Evolutionary conservation across 345 rosid species (phyloP).

Genomic region (Populus tremula): DNA sequence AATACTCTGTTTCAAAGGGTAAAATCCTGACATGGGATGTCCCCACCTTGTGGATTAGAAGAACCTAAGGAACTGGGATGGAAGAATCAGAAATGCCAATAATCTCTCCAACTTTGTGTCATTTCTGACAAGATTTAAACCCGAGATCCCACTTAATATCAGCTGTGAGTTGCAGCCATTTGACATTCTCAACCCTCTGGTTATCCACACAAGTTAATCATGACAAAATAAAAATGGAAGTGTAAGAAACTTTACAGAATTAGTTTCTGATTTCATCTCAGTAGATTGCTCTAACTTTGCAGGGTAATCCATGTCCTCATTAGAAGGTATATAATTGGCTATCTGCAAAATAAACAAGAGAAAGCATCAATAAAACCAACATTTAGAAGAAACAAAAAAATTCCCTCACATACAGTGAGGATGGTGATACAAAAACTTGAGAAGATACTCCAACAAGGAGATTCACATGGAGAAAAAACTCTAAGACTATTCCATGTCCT

Average conservation of each 20-base stretch:
- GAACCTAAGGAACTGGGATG: background rate
- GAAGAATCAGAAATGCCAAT: background rate
- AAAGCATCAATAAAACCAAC: background rate
- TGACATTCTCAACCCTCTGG: background rate
- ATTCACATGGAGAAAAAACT: slow-evolving; percentile 1
- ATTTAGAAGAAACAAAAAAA: slow-evolving; percentile 1
- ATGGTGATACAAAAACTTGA: background rate
- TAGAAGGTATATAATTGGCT: slow-evolving; percentile 74
- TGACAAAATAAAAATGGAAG: background rate
- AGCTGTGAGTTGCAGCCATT: background rate
- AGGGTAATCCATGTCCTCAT: slow-evolving; percentile 87
- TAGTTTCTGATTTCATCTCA: slow-evolving; percentile 47
- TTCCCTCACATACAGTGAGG: background rate
- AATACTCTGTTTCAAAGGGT: background rate
- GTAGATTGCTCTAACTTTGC: slow-evolving; percentile 71
- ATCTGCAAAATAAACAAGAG: slow-evolving; percentile 51
- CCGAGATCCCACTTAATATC: background rate
- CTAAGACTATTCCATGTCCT: background rate
- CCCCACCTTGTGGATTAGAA: background rate
- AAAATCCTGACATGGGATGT: background rate
- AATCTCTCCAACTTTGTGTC: background rate
- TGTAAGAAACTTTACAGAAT: slow-evolving; percentile 33
- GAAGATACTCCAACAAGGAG: background rate
- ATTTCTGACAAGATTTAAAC: background rate
- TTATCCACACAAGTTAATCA: slow-evolving; percentile 1